Percentiles rank a stretch among this genome's conserved stretches.
Evolutionary conservation across 2,329 filamentous ascomycete genomes (phyloP).

Genomic region (Aspergillus spinulosporus): DNA sequence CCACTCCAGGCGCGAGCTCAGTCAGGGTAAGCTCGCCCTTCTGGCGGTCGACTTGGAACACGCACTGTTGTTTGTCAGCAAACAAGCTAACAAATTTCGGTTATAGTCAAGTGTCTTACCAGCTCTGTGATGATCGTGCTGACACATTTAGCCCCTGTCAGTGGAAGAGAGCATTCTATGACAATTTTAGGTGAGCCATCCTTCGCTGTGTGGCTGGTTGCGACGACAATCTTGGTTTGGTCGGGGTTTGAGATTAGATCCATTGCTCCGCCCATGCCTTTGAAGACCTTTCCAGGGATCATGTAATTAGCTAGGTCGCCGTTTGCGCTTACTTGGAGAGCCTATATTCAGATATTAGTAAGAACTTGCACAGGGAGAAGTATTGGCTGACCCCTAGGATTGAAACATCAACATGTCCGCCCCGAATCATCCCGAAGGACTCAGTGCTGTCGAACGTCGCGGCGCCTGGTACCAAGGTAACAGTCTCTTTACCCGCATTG

Average conservation of each 20-base stretch:
- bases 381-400: constrained; percentile 65
- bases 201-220: constrained; percentile 69
- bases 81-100: too few species aligned
- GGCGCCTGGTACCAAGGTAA: constrained; percentile 74
- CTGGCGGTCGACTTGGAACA: constrained; percentile 71
- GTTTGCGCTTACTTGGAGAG: constrained; percentile 74
- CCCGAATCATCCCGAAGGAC: constrained; percentile 84
- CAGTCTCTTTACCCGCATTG: constrained; percentile 86
- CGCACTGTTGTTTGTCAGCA: constrained; percentile 52
- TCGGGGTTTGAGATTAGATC: constrained; percentile 71
- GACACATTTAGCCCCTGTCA: constrained; percentile 67
- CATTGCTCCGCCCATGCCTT: constrained; percentile 83
- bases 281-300: constrained; percentile 81
- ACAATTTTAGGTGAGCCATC: constrained; percentile 68
- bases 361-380: background rate
- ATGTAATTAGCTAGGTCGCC: constrained; percentile 88
- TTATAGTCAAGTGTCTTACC: constrained; percentile 47
- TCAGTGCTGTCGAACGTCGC: constrained; percentile 77
- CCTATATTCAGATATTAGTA: constrained; percentile 32
- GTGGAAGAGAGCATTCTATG: constrained; percentile 61
- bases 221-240: constrained; percentile 70
- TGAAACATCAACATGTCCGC: constrained; percentile 79
- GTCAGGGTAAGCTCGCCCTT: constrained; percentile 54
- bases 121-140: constrained; percentile 74
- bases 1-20: constrained; percentile 69